A percentile compares a stretch with the other conserved stretches of the same genome.
These are phyloP conservation scores for Cocos nucifera DNA, from an alignment of 176 grass and related monocot genomes.

Conservation along the genomic window DNA sequence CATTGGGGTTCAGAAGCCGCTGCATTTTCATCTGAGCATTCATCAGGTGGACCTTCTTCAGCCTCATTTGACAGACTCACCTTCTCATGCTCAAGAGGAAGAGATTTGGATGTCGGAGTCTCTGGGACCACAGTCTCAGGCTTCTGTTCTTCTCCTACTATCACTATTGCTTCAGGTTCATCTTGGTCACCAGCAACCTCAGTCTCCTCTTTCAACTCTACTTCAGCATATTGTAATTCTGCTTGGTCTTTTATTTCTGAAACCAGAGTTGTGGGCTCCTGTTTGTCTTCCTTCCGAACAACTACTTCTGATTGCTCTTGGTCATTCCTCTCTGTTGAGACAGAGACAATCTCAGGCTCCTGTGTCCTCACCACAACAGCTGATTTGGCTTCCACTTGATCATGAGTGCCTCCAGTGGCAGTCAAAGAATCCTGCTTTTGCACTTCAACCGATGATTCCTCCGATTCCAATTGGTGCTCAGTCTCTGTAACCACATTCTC, in stretches of 20 bases:
- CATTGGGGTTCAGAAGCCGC: neutral
- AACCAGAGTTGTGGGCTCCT: neutral
- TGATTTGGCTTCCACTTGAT: slow-evolving; percentile 13
- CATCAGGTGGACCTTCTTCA: neutral
- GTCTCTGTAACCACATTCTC: neutral
- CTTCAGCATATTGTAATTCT: slow-evolving; percentile 1
- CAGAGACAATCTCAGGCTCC: neutral
- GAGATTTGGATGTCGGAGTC: neutral
- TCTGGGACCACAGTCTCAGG: neutral
- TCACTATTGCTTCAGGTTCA: too few species aligned
- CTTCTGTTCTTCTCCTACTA: neutral
- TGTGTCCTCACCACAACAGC: neutral
- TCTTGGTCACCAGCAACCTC: too few species aligned
- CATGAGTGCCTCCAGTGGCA: neutral
- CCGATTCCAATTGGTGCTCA: slow-evolving; percentile 3
- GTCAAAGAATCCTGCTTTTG: slow-evolving; percentile 3
- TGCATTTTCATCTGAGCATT: neutral
- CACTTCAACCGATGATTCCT: slow-evolving; percentile 1
- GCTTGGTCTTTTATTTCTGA: slow-evolving; percentile 4
- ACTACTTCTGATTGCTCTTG: slow-evolving; percentile 13
- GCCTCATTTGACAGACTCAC: neutral
- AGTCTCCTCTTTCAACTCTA: neutral
- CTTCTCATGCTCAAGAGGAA: neutral
- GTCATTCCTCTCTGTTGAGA: slow-evolving; percentile 7
- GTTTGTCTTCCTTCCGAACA: neutral